Conservation (phyloP, 2,329 filamentous ascomycete genomes). For the Fusarium sp. region DNA sequence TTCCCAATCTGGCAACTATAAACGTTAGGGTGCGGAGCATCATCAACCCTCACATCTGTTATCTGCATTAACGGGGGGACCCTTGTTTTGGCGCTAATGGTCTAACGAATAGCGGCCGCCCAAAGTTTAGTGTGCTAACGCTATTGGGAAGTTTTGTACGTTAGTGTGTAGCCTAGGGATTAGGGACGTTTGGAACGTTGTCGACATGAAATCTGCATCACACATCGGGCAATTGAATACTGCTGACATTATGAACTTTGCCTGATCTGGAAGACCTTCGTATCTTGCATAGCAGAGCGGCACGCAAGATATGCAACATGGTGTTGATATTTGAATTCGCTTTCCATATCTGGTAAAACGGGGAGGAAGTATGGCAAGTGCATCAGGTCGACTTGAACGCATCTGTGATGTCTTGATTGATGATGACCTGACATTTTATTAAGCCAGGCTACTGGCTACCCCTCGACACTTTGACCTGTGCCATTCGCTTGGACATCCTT, state of each 20-base stretch:
- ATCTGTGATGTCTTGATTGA: not conserved
- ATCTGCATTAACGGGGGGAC: not conserved
- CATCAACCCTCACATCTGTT: not conserved
- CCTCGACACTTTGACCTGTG: not conserved
- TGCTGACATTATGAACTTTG: not conserved
- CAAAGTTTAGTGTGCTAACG: not conserved
- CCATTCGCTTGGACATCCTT: not conserved
- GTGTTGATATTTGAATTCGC: not conserved
- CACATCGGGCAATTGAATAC: slow-evolving; percentile 1
- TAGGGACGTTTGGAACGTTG: too few species aligned
- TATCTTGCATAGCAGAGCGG: not conserved
- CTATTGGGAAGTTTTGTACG: slow-evolving; percentile 6
- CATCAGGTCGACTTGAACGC: not conserved
- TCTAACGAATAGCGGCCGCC: not conserved
- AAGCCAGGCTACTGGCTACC: not conserved
- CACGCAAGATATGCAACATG: not conserved
- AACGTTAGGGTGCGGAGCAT: not conserved
- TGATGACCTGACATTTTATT: not conserved
- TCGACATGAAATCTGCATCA: too few species aligned
- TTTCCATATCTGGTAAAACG: not conserved
- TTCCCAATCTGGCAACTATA: not conserved
- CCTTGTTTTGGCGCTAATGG: not conserved
- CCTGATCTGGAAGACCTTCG: not conserved
- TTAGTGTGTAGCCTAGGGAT: not conserved
- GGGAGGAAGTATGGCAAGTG: not conserved